Percentiles rank a stretch among this genome's conserved stretches.
phyloP scores from a whole-genome alignment of 2,329 filamentous ascomycete species.

The Fusarium falciforme region DNA sequence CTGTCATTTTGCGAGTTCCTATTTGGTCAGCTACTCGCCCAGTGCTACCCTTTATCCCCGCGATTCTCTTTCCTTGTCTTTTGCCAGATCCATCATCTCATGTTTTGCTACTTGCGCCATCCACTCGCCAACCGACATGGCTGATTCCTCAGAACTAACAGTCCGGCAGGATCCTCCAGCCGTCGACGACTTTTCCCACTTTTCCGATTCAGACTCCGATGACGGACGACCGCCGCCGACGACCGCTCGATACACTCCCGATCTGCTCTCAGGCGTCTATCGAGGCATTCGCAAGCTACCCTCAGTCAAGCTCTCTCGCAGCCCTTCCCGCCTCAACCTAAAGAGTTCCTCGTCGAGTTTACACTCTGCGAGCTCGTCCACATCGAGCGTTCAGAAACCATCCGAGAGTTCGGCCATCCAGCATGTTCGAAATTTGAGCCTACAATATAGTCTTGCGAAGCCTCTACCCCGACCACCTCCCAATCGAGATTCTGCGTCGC shows the following conservation, averaged over 20 bases:
- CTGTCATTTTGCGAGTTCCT: conserved; percentile 15
- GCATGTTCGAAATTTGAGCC: conserved; percentile 66
- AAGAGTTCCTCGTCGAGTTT: conserved; percentile 43
- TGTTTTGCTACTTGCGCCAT: conserved; percentile 26
- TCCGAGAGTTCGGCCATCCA: conserved; percentile 45
- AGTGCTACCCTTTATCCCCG: conserved; percentile 17
- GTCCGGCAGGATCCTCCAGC: conserved; percentile 44
- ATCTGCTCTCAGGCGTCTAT: conserved; percentile 64
- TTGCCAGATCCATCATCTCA: conserved; percentile 15
- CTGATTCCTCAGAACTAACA: conserved; percentile 47
- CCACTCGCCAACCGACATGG: conserved; percentile 38
- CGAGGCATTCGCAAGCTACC: conserved; percentile 63
- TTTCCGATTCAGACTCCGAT: conserved; percentile 60
- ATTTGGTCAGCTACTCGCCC: conserved; percentile 31
- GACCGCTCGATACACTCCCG: conserved; percentile 53
- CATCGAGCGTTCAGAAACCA: conserved; percentile 30
- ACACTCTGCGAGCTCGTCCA: conserved; percentile 30
- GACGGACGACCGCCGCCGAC: conserved; percentile 43
- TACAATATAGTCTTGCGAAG: conserved; percentile 69
- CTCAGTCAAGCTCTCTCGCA: conserved; percentile 55
- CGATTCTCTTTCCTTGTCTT: conserved; percentile 12
- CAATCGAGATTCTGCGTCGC: conserved; percentile 38
- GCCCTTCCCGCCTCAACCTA: conserved; percentile 56
- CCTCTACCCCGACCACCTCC: conserved; percentile 65
- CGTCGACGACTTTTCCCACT: conserved; percentile 50